Conservation (phyloP, 495 filamentous ascomycete genomes). For the Neurospora sp. region DNA sequence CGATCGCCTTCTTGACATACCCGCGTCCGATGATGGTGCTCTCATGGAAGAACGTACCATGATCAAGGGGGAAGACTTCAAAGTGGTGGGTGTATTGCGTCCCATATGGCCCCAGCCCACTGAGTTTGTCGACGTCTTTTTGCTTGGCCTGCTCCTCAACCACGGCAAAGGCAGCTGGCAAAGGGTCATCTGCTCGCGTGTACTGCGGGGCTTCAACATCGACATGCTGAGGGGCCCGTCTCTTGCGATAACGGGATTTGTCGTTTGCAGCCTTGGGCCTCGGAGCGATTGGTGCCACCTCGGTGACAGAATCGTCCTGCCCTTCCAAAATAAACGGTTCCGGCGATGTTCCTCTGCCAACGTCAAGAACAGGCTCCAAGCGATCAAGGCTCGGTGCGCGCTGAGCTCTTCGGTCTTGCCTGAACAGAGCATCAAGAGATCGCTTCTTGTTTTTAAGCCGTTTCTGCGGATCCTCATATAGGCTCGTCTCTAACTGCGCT, state of each 20-base stretch:
- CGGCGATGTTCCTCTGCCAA: background rate
- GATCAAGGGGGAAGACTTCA: slow-evolving; percentile 53
- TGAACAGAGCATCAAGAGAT: slow-evolving; percentile 38
- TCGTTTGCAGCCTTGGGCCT: slow-evolving; percentile 16
- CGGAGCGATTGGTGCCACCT: slow-evolving; percentile 20
- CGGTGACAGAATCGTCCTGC: background rate
- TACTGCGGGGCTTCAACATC: slow-evolving; percentile 40
- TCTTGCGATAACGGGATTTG: slow-evolving; percentile 34
- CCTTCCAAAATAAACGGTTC: background rate
- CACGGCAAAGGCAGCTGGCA: slow-evolving; percentile 18
- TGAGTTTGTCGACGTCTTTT: slow-evolving; percentile 29
- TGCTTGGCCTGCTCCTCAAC: slow-evolving; percentile 14
- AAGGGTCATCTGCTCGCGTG: slow-evolving; percentile 37
- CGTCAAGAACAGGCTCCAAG: slow-evolving; percentile 19
- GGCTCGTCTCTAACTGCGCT: slow-evolving; percentile 40
- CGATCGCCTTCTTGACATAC: slow-evolving; percentile 44
- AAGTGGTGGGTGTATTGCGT: slow-evolving; percentile 68
- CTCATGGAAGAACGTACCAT: slow-evolving; percentile 67
- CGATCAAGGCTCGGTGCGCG: slow-evolving; percentile 10
- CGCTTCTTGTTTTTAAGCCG: slow-evolving; percentile 34
- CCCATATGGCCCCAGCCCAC: slow-evolving; percentile 49
- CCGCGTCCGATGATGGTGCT: slow-evolving; percentile 69
- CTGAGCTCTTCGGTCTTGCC: slow-evolving; percentile 24
- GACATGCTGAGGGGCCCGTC: slow-evolving; percentile 40
- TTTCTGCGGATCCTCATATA: slow-evolving; percentile 15